Percentiles rank a stretch among this genome's conserved stretches.
Evolutionary conservation across 495 filamentous ascomycete species (phyloP).

Genomic region (Articulospora tetracladia): DNA sequence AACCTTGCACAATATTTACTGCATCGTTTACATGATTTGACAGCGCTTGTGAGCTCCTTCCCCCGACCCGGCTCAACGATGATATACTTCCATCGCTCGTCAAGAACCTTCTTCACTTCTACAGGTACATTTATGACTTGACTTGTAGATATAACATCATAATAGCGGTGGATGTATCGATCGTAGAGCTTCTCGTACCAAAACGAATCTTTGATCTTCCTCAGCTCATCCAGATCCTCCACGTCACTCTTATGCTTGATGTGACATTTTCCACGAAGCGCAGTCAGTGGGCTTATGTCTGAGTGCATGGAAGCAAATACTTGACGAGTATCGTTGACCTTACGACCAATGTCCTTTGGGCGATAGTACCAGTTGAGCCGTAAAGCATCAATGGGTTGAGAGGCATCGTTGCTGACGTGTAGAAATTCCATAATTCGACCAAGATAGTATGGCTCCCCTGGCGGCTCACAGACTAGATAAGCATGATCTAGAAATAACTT

Average conservation of each 20-base stretch:
- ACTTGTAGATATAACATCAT: constrained; percentile 89
- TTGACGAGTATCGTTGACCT: constrained; percentile 80
- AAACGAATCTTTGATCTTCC: constrained; percentile 78
- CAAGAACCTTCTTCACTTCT: constrained; percentile 88
- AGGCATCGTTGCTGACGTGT: constrained; percentile 68
- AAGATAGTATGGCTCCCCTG: constrained; percentile 96
- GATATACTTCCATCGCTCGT: constrained; percentile 94
- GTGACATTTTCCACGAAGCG: constrained; percentile 87
- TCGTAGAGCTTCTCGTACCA: constrained; percentile 99
- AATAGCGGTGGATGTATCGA: constrained; percentile 94
- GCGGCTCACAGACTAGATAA: constrained; percentile 96
- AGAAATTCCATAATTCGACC: constrained; percentile 98
- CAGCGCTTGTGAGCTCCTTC: constrained; percentile 93
- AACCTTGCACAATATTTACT: constrained; percentile 84
- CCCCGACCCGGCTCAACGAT: constrained; percentile 85
- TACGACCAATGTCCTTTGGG: constrained; percentile 90
- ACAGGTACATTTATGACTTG: constrained; percentile 95
- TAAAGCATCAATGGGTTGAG: constrained; percentile 75
- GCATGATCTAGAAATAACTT: constrained; percentile 69
- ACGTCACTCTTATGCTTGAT: constrained; percentile 88
- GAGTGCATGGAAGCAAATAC: constrained; percentile 98
- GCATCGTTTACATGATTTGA: constrained; percentile 95
- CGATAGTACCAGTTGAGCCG: constrained; percentile 98
- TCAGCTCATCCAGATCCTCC: constrained; percentile 74
- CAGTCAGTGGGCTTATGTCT: constrained; percentile 87